phyloP scores from a whole-genome alignment of 345 rosid genomes.

The Trapa incisa region DNA sequence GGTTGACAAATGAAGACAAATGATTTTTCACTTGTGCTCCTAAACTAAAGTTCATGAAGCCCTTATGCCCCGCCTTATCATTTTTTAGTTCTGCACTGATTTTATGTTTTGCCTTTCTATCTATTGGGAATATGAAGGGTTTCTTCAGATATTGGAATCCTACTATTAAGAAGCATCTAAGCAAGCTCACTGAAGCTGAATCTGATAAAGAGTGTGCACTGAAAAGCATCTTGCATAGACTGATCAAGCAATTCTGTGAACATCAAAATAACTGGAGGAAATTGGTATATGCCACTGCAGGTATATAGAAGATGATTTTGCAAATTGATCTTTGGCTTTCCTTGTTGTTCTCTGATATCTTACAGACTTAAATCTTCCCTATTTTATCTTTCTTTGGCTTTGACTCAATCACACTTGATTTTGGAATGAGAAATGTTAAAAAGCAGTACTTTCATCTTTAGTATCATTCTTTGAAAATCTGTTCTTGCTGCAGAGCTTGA shows the following conservation, averaged over 20 bases:
- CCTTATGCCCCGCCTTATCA: neutral
- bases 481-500: constrained; percentile 63
- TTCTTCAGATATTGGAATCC: constrained; percentile 86
- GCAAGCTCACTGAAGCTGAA: constrained; percentile 67
- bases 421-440: neutral
- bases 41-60: neutral
- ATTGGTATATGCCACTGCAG: constrained; percentile 64
- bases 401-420: neutral
- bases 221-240: constrained; percentile 67
- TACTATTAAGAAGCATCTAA: constrained; percentile 50
- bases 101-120: neutral
- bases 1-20: neutral
- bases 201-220: constrained; percentile 66
- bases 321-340: neutral
- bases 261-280: constrained; percentile 76
- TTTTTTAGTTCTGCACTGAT: neutral
- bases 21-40: neutral
- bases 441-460: neutral
- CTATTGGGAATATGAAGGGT: constrained; percentile 42
- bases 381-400: neutral
- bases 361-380: neutral
- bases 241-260: constrained; percentile 58
- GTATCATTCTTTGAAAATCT: neutral
- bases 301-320: constrained; percentile 20
- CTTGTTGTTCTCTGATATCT: neutral